These are phyloP conservation scores for Pseudogymnoascus sp. DNA, from an alignment of 2,329 filamentous ascomycete genomes.

Conservation along the genomic window DNA sequence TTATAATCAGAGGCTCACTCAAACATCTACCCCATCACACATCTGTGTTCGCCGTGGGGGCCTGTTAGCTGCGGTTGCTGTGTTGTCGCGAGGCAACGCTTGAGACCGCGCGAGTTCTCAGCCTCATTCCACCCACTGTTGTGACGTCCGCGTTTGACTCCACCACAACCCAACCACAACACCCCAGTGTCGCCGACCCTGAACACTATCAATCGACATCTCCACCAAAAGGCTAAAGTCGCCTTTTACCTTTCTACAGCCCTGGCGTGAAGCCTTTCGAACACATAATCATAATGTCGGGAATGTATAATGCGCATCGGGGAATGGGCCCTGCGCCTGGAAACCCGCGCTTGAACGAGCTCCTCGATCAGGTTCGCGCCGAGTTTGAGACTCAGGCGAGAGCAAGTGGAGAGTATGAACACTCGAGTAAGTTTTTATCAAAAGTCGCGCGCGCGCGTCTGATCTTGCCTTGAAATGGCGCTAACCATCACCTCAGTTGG, in stretches of 20 bases:
- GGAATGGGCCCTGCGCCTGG: conserved; percentile 64
- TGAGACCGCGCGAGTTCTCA: neutral
- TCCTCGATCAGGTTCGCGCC: conserved; percentile 79
- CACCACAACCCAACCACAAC: neutral
- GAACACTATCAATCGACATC: neutral
- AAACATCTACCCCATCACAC: neutral
- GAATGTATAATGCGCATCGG: conserved; percentile 82
- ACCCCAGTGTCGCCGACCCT: neutral
- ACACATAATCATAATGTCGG: conserved; percentile 39
- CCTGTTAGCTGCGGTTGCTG: neutral
- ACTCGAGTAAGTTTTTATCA: conserved; percentile 65
- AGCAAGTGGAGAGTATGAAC: conserved; percentile 79
- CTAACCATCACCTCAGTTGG: conserved; percentile 53
- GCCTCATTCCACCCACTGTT: neutral
- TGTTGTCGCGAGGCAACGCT: neutral
- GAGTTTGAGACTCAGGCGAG: conserved; percentile 85
- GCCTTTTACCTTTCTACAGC: neutral
- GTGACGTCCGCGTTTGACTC: neutral
- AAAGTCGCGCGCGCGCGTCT: neutral
- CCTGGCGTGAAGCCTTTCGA: neutral
- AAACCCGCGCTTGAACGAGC: conserved; percentile 68
- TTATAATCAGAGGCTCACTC: neutral
- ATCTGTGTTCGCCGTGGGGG: neutral
- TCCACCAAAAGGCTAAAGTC: neutral
- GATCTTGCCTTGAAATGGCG: neutral